These are phyloP conservation scores for Obelidium mucronatum DNA, from an alignment of 192 early-diverging fungal genomes.

Conservation along the genomic window DNA sequence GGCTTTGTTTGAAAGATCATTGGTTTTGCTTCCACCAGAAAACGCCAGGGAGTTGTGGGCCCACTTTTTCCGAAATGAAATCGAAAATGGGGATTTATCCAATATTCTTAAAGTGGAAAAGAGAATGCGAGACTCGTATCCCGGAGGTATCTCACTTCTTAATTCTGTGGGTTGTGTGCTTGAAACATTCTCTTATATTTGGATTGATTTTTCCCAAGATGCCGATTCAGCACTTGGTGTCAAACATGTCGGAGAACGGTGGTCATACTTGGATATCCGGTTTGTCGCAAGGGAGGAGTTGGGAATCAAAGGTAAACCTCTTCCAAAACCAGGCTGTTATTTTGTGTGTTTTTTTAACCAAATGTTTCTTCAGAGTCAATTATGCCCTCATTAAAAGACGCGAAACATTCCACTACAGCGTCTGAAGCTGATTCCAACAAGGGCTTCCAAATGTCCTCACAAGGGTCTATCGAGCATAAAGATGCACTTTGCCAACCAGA, in stretches of 20 bases:
- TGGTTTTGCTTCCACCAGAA: constrained; percentile 71
- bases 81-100: constrained; percentile 84
- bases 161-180: too few relatives aligned
- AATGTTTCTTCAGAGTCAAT: too few relatives aligned
- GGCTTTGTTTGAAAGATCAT: constrained; percentile 90
- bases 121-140: constrained; percentile 75
- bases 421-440: too few relatives aligned
- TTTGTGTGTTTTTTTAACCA: too few relatives aligned
- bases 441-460: too few relatives aligned
- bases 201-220: constrained; percentile 24
- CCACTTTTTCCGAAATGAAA: constrained; percentile 85
- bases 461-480: too few relatives aligned
- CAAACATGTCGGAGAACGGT: constrained; percentile 64
- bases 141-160: too few relatives aligned
- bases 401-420: too few relatives aligned
- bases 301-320: constrained; percentile 14
- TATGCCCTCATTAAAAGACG: too few relatives aligned
- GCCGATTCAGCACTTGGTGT: constrained; percentile 22
- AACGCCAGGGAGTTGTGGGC: constrained; percentile 81
- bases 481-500: constrained; percentile 73
- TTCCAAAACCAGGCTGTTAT: too few relatives aligned
- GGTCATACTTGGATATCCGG: constrained; percentile 79
- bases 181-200: neutral
- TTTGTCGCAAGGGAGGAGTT: constrained; percentile 78
- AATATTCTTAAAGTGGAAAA: constrained; percentile 80